A percentile compares a stretch with the other conserved stretches of the same genome.
Conservation (phyloP, 2,329 filamentous ascomycete species). For the Salinomyces thailandicus region DNA sequence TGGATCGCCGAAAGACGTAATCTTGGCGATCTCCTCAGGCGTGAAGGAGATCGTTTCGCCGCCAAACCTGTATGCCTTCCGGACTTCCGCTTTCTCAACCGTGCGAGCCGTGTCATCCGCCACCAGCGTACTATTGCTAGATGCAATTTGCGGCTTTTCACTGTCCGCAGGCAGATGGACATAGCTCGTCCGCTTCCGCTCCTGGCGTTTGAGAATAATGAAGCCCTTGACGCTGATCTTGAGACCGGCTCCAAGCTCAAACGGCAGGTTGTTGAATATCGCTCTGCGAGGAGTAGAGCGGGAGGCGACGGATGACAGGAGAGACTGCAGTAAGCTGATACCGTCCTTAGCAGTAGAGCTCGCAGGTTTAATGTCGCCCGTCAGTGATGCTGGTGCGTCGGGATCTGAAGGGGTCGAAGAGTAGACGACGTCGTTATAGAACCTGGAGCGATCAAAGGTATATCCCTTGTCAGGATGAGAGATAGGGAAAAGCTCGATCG, state of each 20-base stretch:
- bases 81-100: constrained; percentile 70
- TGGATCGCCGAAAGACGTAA: constrained; percentile 72
- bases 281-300: constrained; percentile 78
- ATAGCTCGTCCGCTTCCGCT: constrained; percentile 70
- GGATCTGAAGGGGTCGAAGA: constrained; percentile 59
- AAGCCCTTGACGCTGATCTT: constrained; percentile 90
- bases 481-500: constrained; percentile 88
- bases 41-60: constrained; percentile 81
- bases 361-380: constrained; percentile 40
- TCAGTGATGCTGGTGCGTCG: constrained; percentile 49
- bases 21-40: constrained; percentile 65
- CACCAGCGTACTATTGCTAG: constrained; percentile 61
- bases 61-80: constrained; percentile 92
- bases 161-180: constrained; percentile 64
- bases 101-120: constrained; percentile 67
- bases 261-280: constrained; percentile 73
- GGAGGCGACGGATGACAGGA: constrained; percentile 82
- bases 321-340: constrained; percentile 63
- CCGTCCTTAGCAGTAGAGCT: constrained; percentile 62
- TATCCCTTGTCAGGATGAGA: constrained; percentile 48
- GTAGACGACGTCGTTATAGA: constrained; percentile 95
- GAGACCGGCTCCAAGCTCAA: constrained; percentile 77
- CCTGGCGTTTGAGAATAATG: constrained; percentile 75
- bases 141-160: constrained; percentile 73
- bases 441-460: constrained; percentile 70